Conservation (phyloP, 2,329 filamentous ascomycete genomes). For the Anthostomella pinea region DNA sequence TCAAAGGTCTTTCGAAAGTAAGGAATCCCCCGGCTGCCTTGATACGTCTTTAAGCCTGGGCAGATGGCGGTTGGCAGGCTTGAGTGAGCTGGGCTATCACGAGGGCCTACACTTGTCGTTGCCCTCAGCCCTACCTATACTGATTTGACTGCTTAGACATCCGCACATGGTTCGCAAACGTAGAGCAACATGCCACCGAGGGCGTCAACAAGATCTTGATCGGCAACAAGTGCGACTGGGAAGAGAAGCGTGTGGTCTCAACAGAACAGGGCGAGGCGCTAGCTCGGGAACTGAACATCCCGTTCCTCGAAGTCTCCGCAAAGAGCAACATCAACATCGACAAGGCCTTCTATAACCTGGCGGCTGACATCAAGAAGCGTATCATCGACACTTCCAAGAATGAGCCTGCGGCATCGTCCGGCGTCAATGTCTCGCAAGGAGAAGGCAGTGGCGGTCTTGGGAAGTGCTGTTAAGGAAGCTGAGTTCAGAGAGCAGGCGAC, state of each 20-base stretch:
- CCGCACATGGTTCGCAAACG: conserved; percentile 98
- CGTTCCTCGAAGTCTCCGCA: conserved; percentile 96
- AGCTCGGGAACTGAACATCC: conserved; percentile 93
- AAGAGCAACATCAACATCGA: conserved; percentile 99
- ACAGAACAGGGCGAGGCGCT: conserved; percentile 91
- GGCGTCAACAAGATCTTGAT: conserved; percentile 99
- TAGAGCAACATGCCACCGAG: conserved; percentile 96
- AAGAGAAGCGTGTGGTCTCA: conserved; percentile 94
- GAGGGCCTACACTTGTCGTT: too few species aligned
- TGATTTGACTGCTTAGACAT: conserved; percentile 65
- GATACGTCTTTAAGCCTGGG: too few species aligned
- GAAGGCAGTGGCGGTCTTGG: conserved; percentile 54
- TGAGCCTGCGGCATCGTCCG: conserved; percentile 56
- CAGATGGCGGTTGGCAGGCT: too few species aligned
- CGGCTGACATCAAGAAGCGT: conserved; percentile 96
- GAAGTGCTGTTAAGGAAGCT: conserved; percentile 70
- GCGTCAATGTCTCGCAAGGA: conserved; percentile 67
- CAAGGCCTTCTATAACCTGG: conserved; percentile 94
- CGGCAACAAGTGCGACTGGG: conserved; percentile 99
- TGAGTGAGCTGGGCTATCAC: too few species aligned
- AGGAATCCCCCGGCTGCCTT: conserved; percentile 19
- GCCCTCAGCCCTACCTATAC: conserved; percentile 4
- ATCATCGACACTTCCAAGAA: conserved; percentile 88
- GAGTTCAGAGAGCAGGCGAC: too few species aligned
- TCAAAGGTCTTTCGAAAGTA: conserved; percentile 92